Percentiles rank a stretch among this genome's conserved stretches.
Conservation (phyloP, 768 basidiomycete genomes). For the Fomitopsis pulvina region DNA sequence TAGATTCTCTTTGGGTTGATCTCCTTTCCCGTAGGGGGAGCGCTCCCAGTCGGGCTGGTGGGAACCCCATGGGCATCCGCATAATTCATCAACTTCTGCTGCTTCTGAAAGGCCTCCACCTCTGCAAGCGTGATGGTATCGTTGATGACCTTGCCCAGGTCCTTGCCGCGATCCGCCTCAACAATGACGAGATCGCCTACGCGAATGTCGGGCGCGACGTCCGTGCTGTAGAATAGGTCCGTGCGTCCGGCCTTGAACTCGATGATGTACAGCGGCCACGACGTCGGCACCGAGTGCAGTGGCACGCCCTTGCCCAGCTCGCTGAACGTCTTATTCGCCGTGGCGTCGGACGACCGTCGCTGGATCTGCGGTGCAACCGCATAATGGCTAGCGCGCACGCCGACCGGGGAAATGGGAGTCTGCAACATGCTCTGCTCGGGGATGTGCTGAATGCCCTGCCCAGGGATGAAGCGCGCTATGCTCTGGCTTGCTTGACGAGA, state of each 20-base stretch:
- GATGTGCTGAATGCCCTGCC: slow-evolving; percentile 57
- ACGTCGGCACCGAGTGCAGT: slow-evolving; percentile 71
- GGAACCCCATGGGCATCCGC: slow-evolving; percentile 30
- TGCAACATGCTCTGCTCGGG: slow-evolving; percentile 31
- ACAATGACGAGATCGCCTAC: slow-evolving; percentile 94
- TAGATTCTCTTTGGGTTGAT: slow-evolving; percentile 97
- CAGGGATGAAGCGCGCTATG: slow-evolving; percentile 57
- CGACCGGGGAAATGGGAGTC: slow-evolving; percentile 55
- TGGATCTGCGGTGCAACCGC: slow-evolving; percentile 16
- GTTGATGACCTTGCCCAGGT: slow-evolving; percentile 88
- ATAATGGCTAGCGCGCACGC: slow-evolving; percentile 11
- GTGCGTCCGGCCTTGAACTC: slow-evolving; percentile 97
- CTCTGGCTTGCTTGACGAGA: slow-evolving; percentile 24
- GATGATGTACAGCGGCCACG: slow-evolving; percentile 91
- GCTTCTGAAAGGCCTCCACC: slow-evolving; percentile 85
- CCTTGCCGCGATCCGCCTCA: slow-evolving; percentile 92
- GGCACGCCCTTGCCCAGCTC: slow-evolving; percentile 89
- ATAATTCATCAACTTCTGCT: slow-evolving; percentile 47
- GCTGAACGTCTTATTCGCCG: slow-evolving; percentile 24
- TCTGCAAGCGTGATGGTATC: slow-evolving; percentile 86
- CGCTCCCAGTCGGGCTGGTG: slow-evolving; percentile 41
- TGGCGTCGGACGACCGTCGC: slow-evolving; percentile 36
- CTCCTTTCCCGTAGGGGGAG: slow-evolving; percentile 66
- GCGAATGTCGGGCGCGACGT: slow-evolving; percentile 55
- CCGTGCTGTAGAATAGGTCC: slow-evolving; percentile 88